Evolutionary conservation across 805 yeast species (phyloP).

Genomic region (Yamadazyma philogaea): DNA sequence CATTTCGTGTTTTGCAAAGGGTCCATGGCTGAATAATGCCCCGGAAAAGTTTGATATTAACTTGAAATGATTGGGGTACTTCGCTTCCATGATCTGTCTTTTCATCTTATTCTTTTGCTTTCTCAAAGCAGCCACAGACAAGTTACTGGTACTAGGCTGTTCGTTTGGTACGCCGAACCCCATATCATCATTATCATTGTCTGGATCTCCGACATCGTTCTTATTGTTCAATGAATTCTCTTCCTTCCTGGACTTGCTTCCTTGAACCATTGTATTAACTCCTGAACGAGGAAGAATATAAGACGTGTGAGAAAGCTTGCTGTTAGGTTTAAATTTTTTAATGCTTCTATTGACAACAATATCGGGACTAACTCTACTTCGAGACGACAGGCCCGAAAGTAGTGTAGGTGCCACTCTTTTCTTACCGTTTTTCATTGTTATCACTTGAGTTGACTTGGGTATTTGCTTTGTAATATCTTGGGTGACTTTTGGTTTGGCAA

Average conservation of each 20-base stretch:
- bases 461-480: constrained; percentile 1
- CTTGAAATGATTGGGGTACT: constrained; percentile 37
- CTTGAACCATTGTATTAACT: constrained; percentile 60
- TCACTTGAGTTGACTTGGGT: constrained; percentile 34
- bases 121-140: constrained; percentile 31
- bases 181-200: constrained; percentile 51
- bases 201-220: constrained; percentile 27
- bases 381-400: constrained; percentile 41
- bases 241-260: constrained; percentile 35
- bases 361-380: background rate
- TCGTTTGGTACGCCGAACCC: constrained; percentile 23
- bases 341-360: constrained; percentile 8
- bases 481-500: background rate
- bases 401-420: constrained; percentile 72
- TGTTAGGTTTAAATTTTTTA: constrained; percentile 21
- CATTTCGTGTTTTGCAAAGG: constrained; percentile 30
- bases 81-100: constrained; percentile 26
- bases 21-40: constrained; percentile 31
- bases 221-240: constrained; percentile 15
- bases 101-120: constrained; percentile 32
- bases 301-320: constrained; percentile 44
- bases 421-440: constrained; percentile 69
- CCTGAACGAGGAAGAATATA: constrained; percentile 61
- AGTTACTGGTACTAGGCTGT: constrained; percentile 14
- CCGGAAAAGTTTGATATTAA: constrained; percentile 35